Evolutionary conservation across 805 yeast species (phyloP), one percentile per base, ranked within the genome.

Genomic region (Zygotorulaspora chibaensis): DNA sequence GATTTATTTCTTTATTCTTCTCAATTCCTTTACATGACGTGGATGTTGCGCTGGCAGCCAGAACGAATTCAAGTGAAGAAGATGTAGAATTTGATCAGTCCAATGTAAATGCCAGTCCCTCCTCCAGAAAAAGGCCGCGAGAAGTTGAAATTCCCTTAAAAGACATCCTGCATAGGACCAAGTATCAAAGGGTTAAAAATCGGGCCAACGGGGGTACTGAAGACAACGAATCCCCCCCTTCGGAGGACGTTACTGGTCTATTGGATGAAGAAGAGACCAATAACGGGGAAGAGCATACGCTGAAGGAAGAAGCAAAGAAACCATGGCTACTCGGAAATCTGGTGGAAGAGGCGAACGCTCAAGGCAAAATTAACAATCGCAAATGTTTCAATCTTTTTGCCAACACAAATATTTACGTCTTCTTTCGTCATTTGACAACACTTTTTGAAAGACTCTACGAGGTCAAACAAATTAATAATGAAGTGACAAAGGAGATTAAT

Each of bases 341-440:
- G 3, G 51, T 65, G 18, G 65, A 64, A 18, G 65, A 60, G 18
- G 61, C 63, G 1, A 62, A 58, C 26, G 54, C 59, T 12, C 56
- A 59, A 20, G 63, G 69, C 15, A 40, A 54, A 18, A 65, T 67
- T 28, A 39, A 50, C 11, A 52, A 68, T 45, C 76, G 90, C 57
- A 71, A 70, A 26, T 77, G 73, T 39, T 88, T 70, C 71, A 90
- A 89, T 63, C 65, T 90, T 57, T 93, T 91, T 72, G 87, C 87
- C 50, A 90, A 91, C 66, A 83, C 96, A 3, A 82, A 90, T 46
- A 78, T 90, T 31, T 93, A 93, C 61, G 86, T 89, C 28, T 89
- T 93, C 57, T 79, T 89, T 77, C 86, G 99, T 55, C 84, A 85
- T 55, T 71, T 90, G 62, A 81, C 87, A 52, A 85, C 87, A 2